phyloP scores from a whole-genome alignment of 345 rosid genomes.

The Eucalyptus tenuipes region DNA sequence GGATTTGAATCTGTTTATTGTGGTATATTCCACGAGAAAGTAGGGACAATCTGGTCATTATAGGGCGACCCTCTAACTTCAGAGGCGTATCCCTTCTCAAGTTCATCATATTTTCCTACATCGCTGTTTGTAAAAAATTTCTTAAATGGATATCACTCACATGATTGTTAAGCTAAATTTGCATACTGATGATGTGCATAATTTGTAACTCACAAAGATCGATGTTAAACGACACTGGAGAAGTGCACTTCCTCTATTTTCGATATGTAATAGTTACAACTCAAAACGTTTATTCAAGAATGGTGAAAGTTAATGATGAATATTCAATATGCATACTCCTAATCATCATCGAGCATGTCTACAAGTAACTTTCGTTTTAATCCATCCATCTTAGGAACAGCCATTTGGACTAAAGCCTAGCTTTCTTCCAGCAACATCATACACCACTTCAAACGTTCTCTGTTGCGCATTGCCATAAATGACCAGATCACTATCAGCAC shows the following conservation, averaged over 20 bases:
- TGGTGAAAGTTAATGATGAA: neutral
- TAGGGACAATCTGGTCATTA: neutral
- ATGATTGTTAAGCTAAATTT: neutral
- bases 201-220: neutral
- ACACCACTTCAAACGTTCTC: constrained; percentile 5
- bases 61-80: accelerated
- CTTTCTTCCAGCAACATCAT: neutral
- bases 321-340: neutral
- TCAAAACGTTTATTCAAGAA: neutral
- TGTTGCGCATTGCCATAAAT: constrained; percentile 13
- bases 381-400: neutral
- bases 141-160: neutral
- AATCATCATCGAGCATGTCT: neutral
- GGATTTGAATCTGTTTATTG: too few species aligned
- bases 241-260: neutral
- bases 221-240: neutral
- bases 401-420: constrained; percentile 3
- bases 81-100: neutral
- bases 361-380: accelerated
- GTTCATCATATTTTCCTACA: neutral
- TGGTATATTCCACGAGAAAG: too few species aligned
- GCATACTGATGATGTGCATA: neutral
- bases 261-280: neutral
- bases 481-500: neutral
- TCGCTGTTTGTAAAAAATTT: neutral